Evolutionary conservation across 2,329 filamentous ascomycete species (phyloP).

Genomic region (Penicillium freii): DNA sequence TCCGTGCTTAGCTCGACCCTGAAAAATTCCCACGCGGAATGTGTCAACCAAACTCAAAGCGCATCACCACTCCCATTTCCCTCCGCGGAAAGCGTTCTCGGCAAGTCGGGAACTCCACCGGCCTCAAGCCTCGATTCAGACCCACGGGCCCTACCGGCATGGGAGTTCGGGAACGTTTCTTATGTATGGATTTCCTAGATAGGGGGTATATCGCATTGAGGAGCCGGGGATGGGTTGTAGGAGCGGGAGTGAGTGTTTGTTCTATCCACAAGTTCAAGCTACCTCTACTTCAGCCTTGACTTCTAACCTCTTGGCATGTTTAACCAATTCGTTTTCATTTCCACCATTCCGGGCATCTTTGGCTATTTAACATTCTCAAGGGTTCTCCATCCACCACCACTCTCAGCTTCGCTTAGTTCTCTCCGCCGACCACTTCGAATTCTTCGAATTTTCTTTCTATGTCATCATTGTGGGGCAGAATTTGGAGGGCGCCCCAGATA

Average conservation of each 20-base stretch:
- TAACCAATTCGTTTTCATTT: neutral
- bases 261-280: neutral
- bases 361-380: no score
- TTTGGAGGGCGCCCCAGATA: no score
- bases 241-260: neutral
- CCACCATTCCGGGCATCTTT: no score
- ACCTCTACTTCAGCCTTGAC: neutral
- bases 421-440: no score
- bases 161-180: conserved; percentile 11
- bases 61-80: neutral
- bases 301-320: neutral
- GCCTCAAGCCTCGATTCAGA: neutral
- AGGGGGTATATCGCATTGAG: conserved; percentile 1
- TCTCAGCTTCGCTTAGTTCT: no score
- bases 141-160: conserved; percentile 10
- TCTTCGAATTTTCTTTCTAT: no score
- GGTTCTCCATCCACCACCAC: no score
- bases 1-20: neutral
- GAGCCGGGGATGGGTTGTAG: neutral
- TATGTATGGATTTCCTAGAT: neutral
- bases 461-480: no score
- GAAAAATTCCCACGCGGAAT: neutral
- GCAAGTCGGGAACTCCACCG: conserved; percentile 9
- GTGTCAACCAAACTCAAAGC: neutral
- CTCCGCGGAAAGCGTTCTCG: conserved; percentile 16